phyloP scores from a whole-genome alignment of 495 filamentous ascomycete species.

The Copromyces sp. region DNA sequence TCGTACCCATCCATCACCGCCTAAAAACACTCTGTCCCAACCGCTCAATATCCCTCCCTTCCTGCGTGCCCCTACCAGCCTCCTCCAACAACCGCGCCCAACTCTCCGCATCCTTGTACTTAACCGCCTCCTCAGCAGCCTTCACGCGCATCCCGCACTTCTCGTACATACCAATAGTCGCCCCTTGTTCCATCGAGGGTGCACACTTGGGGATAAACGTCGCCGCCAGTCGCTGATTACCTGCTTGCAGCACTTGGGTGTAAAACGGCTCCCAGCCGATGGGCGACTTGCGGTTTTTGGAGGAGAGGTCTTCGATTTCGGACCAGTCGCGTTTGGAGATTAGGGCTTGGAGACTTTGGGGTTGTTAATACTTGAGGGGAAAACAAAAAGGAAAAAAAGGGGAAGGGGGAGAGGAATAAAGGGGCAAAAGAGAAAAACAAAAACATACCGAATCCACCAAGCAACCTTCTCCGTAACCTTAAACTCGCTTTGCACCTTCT shows the following conservation, averaged over 20 bases:
- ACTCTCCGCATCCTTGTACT: conserved; percentile 62
- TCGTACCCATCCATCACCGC: conserved; percentile 16
- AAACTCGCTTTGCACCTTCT: conserved; percentile 83
- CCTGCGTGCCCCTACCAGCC: conserved; percentile 29
- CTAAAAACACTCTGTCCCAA: conserved; percentile 33
- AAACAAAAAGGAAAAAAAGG: background rate
- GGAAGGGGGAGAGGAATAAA: background rate
- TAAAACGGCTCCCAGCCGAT: conserved; percentile 99
- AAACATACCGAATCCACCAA: conserved; percentile 65
- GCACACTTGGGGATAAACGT: conserved; percentile 80
- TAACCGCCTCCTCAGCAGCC: conserved; percentile 86
- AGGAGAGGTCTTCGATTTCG: conserved; percentile 72
- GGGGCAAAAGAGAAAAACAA: background rate
- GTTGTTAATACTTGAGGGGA: background rate
- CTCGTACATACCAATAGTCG: conserved; percentile 85
- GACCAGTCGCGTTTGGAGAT: conserved; percentile 84
- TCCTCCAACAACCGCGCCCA: conserved; percentile 37
- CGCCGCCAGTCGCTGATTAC: conserved; percentile 78
- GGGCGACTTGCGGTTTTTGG: conserved; percentile 62
- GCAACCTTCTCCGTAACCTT: conserved; percentile 80
- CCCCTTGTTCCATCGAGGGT: conserved; percentile 35
- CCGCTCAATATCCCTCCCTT: conserved; percentile 39
- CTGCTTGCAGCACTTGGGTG: conserved; percentile 77
- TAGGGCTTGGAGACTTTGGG: conserved; percentile 63
- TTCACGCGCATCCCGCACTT: conserved; percentile 87